Percentiles rank a stretch among this genome's conserved stretches.
Evolutionary conservation across 192 early-diverging fungal species (phyloP).

Genomic region (Rhizophagus sp.): DNA sequence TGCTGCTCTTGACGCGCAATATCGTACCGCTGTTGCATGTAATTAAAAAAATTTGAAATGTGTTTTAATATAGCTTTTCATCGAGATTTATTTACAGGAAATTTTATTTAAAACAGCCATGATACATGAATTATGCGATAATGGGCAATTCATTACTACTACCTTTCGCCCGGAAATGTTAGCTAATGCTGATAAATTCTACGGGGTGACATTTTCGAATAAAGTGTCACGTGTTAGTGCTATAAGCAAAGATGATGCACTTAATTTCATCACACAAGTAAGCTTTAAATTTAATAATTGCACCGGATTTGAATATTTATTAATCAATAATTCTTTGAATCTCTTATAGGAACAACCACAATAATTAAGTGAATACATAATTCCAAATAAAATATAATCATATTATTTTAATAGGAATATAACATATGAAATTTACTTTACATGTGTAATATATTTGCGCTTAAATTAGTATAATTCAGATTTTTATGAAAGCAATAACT

Average conservation of each 20-base stretch:
- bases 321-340: background rate
- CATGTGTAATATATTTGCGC: too few species aligned
- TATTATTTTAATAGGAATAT: too few species aligned
- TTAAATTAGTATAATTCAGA: too few species aligned
- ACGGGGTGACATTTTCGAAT: conserved; percentile 95
- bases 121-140: conserved; percentile 84
- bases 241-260: conserved; percentile 70
- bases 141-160: conserved; percentile 96
- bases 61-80: background rate
- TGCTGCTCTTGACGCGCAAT: conserved; percentile 93
- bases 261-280: conserved; percentile 68
- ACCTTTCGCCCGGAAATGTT: conserved; percentile 98
- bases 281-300: background rate
- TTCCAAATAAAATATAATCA: too few species aligned
- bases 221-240: conserved; percentile 88
- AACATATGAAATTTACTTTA: too few species aligned
- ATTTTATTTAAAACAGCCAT: conserved; percentile 50
- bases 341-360: background rate
- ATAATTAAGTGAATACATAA: background rate
- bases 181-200: conserved; percentile 90
- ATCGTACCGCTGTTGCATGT: conserved; percentile 91
- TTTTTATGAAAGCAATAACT: too few species aligned
- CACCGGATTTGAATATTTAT: background rate
- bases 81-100: conserved; percentile 5
- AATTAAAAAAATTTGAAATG: conserved; percentile 13